Evolutionary conservation across 2,329 filamentous ascomycete genomes (phyloP), one percentile per base, ranked within the genome.

Genomic region (Fusarium sp.): DNA sequence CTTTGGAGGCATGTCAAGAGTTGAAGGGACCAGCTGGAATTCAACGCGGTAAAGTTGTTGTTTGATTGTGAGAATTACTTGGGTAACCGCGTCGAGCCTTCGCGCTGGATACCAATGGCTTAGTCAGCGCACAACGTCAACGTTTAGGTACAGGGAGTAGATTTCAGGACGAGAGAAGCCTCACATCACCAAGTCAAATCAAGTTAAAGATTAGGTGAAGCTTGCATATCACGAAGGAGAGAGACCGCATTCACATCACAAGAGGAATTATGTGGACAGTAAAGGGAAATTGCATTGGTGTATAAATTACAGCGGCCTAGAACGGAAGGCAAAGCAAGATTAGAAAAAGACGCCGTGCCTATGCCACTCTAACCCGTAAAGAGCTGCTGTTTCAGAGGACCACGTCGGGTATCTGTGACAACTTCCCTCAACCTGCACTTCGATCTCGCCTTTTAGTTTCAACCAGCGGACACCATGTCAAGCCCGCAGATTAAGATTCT

Each of bases 221-320:
- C 7, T 30, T 30, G 30, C 30, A 30, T 15, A 27, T 26, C 33
- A 15, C 20, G 8, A 27, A 38, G 13, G 7, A 2, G 38, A 2
- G 38, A n/a, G 11, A 7, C 12, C 13, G 6, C 32, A n/a, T 8
- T 33, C 17, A 33, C 27, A 20, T 41, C 65, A 66, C 27, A 40
- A 7, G 14, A 3, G 27, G 8, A 4, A 38, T 13, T 2, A 13
- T 20, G 6, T 41, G 18, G 52, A 70, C 75, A 73, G 77, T 76
- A 79, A 82, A 81, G 79, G 83, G 84, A 85, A 87, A 86, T 87
- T 86, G 86, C 85, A 81, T 85, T 85, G 82, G 83, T 85, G 81
- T 87, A 87, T 88, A 88, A 86, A 88, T 88, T 89, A 89, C 87
- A 89, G 84, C 86, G 86, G 85, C 82, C 80, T 83, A 83, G 82